These are phyloP conservation scores for Quercus parvula DNA, from an alignment of 306 rosid species.

Conservation along the genomic window DNA sequence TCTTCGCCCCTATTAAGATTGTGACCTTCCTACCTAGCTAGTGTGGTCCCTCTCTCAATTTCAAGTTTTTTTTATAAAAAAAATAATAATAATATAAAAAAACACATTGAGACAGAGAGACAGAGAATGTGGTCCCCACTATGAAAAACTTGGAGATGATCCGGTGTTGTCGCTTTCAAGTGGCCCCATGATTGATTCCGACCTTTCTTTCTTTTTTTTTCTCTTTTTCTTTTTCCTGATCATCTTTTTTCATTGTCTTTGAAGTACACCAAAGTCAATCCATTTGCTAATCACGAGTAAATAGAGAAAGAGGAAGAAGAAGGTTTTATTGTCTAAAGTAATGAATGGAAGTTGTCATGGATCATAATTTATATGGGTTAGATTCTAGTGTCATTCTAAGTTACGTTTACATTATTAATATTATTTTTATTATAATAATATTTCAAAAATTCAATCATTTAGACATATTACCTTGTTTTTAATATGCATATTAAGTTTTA, in stretches of 20 bases:
- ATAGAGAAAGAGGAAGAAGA: not conserved
- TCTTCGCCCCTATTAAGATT: conserved; percentile 2
- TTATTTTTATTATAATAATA: no score
- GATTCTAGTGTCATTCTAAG: no score
- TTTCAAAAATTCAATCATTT: no score
- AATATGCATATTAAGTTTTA: no score
- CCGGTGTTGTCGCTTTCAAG: conserved; percentile 23
- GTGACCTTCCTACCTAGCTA: not conserved
- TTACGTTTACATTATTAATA: no score
- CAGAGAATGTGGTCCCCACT: not conserved
- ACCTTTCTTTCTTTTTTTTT: conserved; percentile 19
- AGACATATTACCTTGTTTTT: no score
- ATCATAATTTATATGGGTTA: no score
- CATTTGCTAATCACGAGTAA: conserved; percentile 9
- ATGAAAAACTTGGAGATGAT: not conserved
- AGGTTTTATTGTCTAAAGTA: not conserved
- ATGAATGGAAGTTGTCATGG: no score
- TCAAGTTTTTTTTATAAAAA: not conserved
- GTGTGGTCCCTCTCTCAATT: conserved; percentile 8
- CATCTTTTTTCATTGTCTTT: not conserved
- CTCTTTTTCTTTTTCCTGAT: not conserved
- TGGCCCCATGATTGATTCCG: conserved; percentile 19
- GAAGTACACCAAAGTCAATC: conserved; percentile 24
- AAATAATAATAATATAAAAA: no score
- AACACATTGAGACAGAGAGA: not conserved